Conservation (phyloP, 108 stramenopile species). For the Skeletonema menzelii region DNA sequence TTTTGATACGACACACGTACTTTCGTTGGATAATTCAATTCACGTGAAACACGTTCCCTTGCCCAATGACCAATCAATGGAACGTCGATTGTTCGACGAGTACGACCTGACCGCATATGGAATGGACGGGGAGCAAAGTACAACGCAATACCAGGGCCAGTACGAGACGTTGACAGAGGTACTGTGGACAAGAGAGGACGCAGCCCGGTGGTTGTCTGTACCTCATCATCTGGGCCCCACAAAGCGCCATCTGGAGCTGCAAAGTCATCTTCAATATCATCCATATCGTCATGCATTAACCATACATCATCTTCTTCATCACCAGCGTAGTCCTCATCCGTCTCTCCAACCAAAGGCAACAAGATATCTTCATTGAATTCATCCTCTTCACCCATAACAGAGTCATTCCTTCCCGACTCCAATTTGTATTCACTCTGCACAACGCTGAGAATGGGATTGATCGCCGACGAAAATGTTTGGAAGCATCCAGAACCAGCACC, state of each 20-base stretch:
- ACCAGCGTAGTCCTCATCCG: constrained; percentile 62
- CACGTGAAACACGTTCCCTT: constrained; percentile 82
- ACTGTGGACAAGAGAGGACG: constrained; percentile 60
- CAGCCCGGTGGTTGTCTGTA: constrained; percentile 46
- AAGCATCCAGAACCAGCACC: constrained; percentile 48
- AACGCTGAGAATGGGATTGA: constrained; percentile 95
- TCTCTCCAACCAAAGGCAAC: constrained; percentile 83
- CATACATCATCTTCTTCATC: constrained; percentile 69
- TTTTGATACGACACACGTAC: constrained; percentile 99
- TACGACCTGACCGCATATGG: constrained; percentile 92
- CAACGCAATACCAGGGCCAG: constrained; percentile 91
- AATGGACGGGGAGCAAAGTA: constrained; percentile 97
- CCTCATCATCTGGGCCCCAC: constrained; percentile 58
- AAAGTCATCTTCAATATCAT: constrained; percentile 48
- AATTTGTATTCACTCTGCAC: constrained; percentile 42
- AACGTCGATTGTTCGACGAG: constrained; percentile 93
- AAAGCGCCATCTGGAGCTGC: constrained; percentile 40
- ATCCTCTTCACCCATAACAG: constrained; percentile 57
- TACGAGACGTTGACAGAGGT: constrained; percentile 70
- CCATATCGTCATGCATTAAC: constrained; percentile 49
- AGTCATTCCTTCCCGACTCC: constrained; percentile 47
- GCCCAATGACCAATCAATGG: constrained; percentile 97
- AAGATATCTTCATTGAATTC: constrained; percentile 76
- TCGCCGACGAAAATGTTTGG: constrained; percentile 61
- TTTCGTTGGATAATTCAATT: constrained; percentile 96